Evolutionary conservation across 306 rosid genomes (phyloP), one percentile per base, ranked within the genome.

Genomic region (Acacia melanoxylon): DNA sequence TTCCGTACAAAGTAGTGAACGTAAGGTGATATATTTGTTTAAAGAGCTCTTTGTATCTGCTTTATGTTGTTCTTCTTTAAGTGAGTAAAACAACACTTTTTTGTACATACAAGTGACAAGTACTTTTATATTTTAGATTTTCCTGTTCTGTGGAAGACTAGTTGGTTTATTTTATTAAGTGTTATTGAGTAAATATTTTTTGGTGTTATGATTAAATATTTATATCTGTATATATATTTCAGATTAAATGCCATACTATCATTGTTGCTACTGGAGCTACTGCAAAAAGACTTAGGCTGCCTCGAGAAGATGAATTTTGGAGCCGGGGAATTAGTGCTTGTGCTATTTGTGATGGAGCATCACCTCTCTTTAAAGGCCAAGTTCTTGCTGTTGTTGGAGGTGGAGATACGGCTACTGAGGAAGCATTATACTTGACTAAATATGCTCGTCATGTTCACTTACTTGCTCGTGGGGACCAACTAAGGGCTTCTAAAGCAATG

Each of bases 281-380:
- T 44, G 98, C 98, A 76, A 88, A 83, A 86, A 88, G 95, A 82
- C 98, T 95, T 52, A 75, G 90, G 83, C 83, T 95, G 81, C 98
- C 98, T 51, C 93, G 92, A 70, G 98, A 95, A 88, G 95, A 93
- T 71, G 98, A 95, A 80, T 95, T 95, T 88, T 95, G 98, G 98
- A 95, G 98, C 83, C 88, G 98, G 86, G 98, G 98, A 88, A 89
- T 95, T 74, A 95, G 98, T 88, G 98, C 98, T 72, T 95, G 98
- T 86, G 98, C 98, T 33, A 93, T 93, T 87, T 95, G 98, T 86
- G 98, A 93, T 84, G 98, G 98, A 61, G 98, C 98, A 75, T 93
- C 98, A 22, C 98, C 98, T 29, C 87, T 95, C 84, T 95, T 93
- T 79, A 95, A 95, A 84, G 95, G 98, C 5, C 98, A 95, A 87